These are phyloP conservation scores for Allium cepa DNA, from an alignment of 106 monocot species.

Conservation along the genomic window DNA sequence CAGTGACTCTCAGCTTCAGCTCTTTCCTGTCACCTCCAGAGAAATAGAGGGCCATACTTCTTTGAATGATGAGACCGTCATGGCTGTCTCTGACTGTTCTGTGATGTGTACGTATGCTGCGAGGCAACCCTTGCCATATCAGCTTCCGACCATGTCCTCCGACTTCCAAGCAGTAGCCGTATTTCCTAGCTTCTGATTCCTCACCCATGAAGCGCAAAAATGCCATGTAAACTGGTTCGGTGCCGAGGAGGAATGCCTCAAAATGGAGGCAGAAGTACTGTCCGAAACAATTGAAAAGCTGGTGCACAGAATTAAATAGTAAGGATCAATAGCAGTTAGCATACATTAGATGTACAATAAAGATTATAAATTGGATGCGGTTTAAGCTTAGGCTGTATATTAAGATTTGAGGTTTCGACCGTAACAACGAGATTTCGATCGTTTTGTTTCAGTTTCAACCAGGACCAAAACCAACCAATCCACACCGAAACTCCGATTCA, in stretches of 20 bases:
- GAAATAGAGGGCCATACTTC: slow-evolving; percentile 39
- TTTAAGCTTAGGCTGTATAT: slow-evolving; percentile 24
- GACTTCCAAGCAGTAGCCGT: slow-evolving; percentile 36
- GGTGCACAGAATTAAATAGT: slow-evolving; percentile 6
- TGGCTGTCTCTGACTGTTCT: slow-evolving; percentile 29
- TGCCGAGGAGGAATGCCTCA: slow-evolving; percentile 28
- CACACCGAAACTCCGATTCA: too few species aligned
- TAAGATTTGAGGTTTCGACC: slow-evolving; percentile 8
- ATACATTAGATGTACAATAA: slow-evolving; percentile 10
- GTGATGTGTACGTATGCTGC: slow-evolving; percentile 38
- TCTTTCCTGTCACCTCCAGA: slow-evolving; percentile 28
- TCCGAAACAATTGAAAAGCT: slow-evolving; percentile 40
- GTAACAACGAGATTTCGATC: too few species aligned
- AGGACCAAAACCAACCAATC: not conserved
- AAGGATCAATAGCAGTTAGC: not conserved
- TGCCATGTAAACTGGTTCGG: slow-evolving; percentile 33
- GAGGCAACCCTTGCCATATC: slow-evolving; percentile 34
- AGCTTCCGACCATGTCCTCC: slow-evolving; percentile 30
- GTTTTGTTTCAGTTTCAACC: not conserved
- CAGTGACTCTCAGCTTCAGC: slow-evolving; percentile 29
- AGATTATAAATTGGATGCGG: slow-evolving; percentile 28
- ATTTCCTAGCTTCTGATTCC: slow-evolving; percentile 33
- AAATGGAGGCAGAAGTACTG: slow-evolving; percentile 45
- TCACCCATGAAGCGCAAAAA: slow-evolving; percentile 44
- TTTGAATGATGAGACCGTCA: slow-evolving; percentile 30